Evolutionary conservation across 2,329 filamentous ascomycete genomes (phyloP).

Genomic region (Aspergillus japonicus): DNA sequence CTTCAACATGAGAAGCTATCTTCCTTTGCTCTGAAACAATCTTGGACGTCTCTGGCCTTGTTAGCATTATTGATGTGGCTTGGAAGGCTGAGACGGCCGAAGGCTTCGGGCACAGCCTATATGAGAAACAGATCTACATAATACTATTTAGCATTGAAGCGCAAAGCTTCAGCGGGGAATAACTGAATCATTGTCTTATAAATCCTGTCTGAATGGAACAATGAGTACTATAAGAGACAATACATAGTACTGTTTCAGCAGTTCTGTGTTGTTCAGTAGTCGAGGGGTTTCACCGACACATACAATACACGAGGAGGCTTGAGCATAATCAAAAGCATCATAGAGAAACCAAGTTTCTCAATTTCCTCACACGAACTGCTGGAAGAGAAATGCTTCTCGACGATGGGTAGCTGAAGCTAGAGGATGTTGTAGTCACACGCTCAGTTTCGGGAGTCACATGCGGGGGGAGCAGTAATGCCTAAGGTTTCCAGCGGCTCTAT

Average conservation of each 20-base stretch:
- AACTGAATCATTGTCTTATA: background rate
- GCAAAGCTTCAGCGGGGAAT: background rate
- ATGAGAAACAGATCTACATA: background rate
- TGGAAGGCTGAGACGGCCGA: background rate
- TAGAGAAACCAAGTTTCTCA: background rate
- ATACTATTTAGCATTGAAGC: too few relatives aligned
- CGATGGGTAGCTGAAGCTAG: background rate
- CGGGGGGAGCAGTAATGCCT: slow-evolving; percentile 2
- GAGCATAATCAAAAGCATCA: too few relatives aligned
- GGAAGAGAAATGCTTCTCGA: background rate
- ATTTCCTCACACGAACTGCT: background rate
- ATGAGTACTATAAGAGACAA: background rate
- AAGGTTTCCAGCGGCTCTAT: slow-evolving; percentile 3
- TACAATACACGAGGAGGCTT: too few relatives aligned
- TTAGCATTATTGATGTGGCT: background rate
- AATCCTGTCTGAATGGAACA: background rate
- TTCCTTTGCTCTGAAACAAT: background rate
- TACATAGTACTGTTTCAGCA: background rate
- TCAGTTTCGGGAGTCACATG: slow-evolving; percentile 7
- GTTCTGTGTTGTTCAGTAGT: too few relatives aligned
- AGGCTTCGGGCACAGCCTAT: background rate
- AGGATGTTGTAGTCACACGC: background rate
- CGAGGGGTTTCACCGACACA: too few relatives aligned
- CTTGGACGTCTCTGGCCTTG: background rate
- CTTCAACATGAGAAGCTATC: background rate